phyloP scores from a whole-genome alignment of 139 green algal genomes.

The Tetraselmis striata region DNA sequence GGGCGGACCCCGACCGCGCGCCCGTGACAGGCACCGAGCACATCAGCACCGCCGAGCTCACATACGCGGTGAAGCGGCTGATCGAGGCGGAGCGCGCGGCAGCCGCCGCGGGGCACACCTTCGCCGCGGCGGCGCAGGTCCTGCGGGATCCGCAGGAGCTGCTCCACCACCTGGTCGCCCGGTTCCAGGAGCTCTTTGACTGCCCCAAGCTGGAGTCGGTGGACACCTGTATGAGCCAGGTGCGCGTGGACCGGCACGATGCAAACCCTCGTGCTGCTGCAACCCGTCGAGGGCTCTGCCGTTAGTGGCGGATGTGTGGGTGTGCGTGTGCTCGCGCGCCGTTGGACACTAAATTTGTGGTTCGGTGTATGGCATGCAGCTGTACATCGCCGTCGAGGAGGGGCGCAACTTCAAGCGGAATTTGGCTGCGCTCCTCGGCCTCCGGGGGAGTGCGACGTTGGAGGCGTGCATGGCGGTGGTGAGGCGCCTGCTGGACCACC shows the following conservation, averaged over 20 bases:
- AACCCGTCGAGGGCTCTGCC: slow-evolving; percentile 11
- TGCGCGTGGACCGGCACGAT: slow-evolving; percentile 30
- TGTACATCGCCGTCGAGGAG: slow-evolving; percentile 20
- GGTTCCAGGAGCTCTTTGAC: slow-evolving; percentile 51
- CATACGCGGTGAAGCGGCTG: slow-evolving; percentile 26
- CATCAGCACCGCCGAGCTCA: no score
- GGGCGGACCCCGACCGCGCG: not conserved
- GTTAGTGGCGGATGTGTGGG: slow-evolving; percentile 15
- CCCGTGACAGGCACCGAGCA: not conserved
- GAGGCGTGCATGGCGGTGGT: not conserved
- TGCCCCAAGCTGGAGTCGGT: slow-evolving; percentile 36
- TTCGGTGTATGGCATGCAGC: not conserved
- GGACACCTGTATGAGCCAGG: slow-evolving; percentile 45
- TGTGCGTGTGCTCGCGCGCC: slow-evolving; percentile 27
- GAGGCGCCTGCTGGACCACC: not conserved
- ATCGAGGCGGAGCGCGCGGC: slow-evolving; percentile 27
- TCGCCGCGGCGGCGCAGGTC: slow-evolving; percentile 24
- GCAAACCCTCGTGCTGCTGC: slow-evolving; percentile 24
- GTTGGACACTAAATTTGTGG: slow-evolving; percentile 24
- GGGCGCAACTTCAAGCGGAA: slow-evolving; percentile 34
- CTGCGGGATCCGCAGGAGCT: slow-evolving; percentile 30
- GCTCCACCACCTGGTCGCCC: slow-evolving; percentile 37
- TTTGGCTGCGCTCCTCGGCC: slow-evolving; percentile 32
- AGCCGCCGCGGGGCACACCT: slow-evolving; percentile 16
- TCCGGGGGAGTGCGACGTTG: slow-evolving; percentile 11